phyloP scores from a whole-genome alignment of 352 stramenopile species.

The Phytophthora melonis region DNA sequence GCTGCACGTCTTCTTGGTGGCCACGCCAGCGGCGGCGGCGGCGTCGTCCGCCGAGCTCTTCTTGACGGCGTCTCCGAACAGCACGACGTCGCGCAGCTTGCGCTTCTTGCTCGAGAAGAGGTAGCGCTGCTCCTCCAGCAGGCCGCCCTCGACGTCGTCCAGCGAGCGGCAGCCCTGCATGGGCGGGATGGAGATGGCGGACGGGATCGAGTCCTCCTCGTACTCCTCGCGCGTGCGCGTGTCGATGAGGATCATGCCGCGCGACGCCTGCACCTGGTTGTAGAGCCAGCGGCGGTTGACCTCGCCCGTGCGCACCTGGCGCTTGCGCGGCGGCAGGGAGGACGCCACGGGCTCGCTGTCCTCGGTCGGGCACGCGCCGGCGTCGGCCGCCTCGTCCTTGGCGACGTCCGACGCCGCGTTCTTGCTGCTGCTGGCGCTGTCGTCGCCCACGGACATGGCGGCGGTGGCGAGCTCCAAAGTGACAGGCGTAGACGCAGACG shows the following conservation, averaged over 20 bases:
- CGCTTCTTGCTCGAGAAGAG: conserved; percentile 78
- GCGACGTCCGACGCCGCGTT: conserved; percentile 7
- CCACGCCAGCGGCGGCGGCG: not conserved
- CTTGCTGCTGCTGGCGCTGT: conserved; percentile 29
- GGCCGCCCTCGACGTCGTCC: conserved; percentile 58
- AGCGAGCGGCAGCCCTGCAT: conserved; percentile 52
- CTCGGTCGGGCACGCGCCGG: conserved; percentile 9
- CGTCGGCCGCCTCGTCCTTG: conserved; percentile 21
- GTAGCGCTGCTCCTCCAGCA: conserved; percentile 76
- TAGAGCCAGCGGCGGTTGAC: conserved; percentile 89
- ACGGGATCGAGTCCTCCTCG: conserved; percentile 81
- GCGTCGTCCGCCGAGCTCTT: conserved; percentile 35
- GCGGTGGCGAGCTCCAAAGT: too few relatives aligned
- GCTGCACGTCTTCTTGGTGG: conserved; percentile 13
- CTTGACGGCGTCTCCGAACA: conserved; percentile 80
- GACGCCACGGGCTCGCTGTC: conserved; percentile 28
- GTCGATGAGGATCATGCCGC: conserved; percentile 84
- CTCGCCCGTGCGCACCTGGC: conserved; percentile 65
- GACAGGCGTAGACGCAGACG: not conserved
- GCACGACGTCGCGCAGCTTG: conserved; percentile 82
- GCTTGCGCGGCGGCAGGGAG: conserved; percentile 38
- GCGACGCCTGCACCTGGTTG: conserved; percentile 82
- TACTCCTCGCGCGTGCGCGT: conserved; percentile 58
- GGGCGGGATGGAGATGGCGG: conserved; percentile 76
- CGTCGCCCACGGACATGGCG: conserved; percentile 50